Evolutionary conservation across 139 green algal species (phyloP), one percentile per base, ranked within the genome.

Genomic region (Klebsormidium nitens): DNA sequence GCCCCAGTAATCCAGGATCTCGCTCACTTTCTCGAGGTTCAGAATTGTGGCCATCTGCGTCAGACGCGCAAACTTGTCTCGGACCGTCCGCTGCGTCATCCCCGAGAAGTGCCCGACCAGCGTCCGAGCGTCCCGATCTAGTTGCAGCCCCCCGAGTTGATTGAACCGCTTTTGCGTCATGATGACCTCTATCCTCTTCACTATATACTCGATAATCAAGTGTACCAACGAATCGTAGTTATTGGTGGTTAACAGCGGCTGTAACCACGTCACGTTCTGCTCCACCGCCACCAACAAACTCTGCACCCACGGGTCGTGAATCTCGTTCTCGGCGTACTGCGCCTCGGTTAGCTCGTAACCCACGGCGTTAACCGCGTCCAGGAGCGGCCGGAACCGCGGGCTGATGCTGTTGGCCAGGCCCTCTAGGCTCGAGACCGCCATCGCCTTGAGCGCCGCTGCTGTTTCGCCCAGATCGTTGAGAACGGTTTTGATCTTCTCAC

Each of bases 1-100:
- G 3, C 81, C 83, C 87, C 88, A 95, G 73, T 91, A 91, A 36
- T 96, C 91, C 17, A 87, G 47, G 28, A 95, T 81, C 80, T 97
- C 92, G 1, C 78, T 69, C 14, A 88, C 79, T 14, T 74, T 80
- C 78, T 97, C 91, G 36, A 97, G 75, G 38, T 86, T 88, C 36
- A 97, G 81, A 56, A 97, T 59, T 2, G 86, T 91, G 11, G 89
- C 88, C 74, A 93, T 93, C 82, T 96, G 90, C 34, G 67, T 89
- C 2, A 97, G 84, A 31, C 87, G 72, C 17, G 91, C 83, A 71
- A 97, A 95, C 75, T 95, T 94, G 76, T 97, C 92, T 1, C 92
- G 77, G 63, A 97, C 88, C 0, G 90, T 88, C 38, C 87, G 77
- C 17, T 68, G 49, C 0, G 85, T 93, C 32, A 95, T 66, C 37